A percentile compares a stretch with the other conserved stretches of the same genome.
These are phyloP conservation scores for Solidago caesia DNA, from an alignment of 129 eudicot genomes.

Conservation along the genomic window DNA sequence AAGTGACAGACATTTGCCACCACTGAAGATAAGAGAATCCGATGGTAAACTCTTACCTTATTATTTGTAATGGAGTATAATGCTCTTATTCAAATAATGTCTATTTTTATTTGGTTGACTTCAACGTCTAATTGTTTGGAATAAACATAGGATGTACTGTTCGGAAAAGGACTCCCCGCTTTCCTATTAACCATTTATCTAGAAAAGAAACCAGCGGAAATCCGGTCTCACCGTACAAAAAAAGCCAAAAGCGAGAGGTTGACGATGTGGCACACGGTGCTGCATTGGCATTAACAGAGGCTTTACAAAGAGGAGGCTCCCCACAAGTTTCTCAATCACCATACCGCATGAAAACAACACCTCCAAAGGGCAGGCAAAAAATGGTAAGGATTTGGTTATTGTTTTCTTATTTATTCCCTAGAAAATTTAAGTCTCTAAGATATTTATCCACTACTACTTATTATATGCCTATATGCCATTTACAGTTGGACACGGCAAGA, in stretches of 20 bases:
- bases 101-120: constrained; percentile 7
- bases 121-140: constrained; percentile 7
- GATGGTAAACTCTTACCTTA: constrained; percentile 35
- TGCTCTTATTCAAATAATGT: not conserved
- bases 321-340: constrained; percentile 44
- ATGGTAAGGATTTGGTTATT: constrained; percentile 30
- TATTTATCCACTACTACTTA: not conserved
- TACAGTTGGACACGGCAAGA: constrained; percentile 28
- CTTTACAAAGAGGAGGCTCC: constrained; percentile 51
- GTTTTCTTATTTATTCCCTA: not conserved
- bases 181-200: constrained; percentile 44
- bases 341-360: constrained; percentile 35
- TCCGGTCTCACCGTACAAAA: constrained; percentile 34
- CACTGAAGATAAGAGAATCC: constrained; percentile 36
- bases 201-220: constrained; percentile 35
- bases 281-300: constrained; percentile 50
- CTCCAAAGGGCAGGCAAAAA: constrained; percentile 33
- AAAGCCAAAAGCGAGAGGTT: constrained; percentile 34
- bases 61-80: too few relatives aligned
- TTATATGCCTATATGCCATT: not conserved
- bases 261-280: constrained; percentile 48
- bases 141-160: constrained; percentile 41
- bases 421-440: not conserved
- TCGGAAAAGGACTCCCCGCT: constrained; percentile 62
- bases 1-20: constrained; percentile 41